These are phyloP conservation scores for Fomitopsis schrenkii DNA, from an alignment of 1,284 basidiomycete genomes.

Conservation along the genomic window DNA sequence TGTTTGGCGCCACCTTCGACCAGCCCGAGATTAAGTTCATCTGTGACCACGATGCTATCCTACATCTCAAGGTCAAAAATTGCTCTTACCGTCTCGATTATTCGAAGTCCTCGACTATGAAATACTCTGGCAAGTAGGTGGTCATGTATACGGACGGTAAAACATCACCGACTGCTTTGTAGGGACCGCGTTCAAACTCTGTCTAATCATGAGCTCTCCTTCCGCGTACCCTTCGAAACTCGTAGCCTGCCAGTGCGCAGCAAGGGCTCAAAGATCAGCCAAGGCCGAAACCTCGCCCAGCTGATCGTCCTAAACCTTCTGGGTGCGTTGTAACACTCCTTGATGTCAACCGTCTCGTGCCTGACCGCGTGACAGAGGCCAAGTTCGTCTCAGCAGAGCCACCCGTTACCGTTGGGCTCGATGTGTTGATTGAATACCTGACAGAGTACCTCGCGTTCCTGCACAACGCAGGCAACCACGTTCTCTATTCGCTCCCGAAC, in stretches of 20 bases:
- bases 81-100: constrained; percentile 21
- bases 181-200: constrained; percentile 7
- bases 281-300: constrained; percentile 7
- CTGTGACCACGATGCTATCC: constrained; percentile 26
- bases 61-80: constrained; percentile 19
- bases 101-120: constrained; percentile 7
- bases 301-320: constrained; percentile 6
- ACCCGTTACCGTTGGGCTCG: constrained; percentile 6
- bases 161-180: constrained; percentile 4
- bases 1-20: constrained; percentile 21
- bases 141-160: neutral
- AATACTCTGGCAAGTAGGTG: constrained; percentile 8
- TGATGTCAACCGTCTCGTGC: neutral
- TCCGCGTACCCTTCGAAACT: constrained; percentile 5
- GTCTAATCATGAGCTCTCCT: constrained; percentile 1
- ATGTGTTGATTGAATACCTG: constrained; percentile 18
- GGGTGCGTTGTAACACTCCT: neutral
- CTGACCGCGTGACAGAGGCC: constrained; percentile 8
- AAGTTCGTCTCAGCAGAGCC: constrained; percentile 6
- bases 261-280: constrained; percentile 7
- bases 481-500: constrained; percentile 27
- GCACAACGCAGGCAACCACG: constrained; percentile 24
- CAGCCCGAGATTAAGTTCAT: constrained; percentile 23
- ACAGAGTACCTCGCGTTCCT: constrained; percentile 20
- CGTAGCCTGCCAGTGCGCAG: neutral